These are phyloP conservation scores for Tetrahymena borealis DNA, from an alignment of 73 alveolate species.

Conservation along the genomic window DNA sequence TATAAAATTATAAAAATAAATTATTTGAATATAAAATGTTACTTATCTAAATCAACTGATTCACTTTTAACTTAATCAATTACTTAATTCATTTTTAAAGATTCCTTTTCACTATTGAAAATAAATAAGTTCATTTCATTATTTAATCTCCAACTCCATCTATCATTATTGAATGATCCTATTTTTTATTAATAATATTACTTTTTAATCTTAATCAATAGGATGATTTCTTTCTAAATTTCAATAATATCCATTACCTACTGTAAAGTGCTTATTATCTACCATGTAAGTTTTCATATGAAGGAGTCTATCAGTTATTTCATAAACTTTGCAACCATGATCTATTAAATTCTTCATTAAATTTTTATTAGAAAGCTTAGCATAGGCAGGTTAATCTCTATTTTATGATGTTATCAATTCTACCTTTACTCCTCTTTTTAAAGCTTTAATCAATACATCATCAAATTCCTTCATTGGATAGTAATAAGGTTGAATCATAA, in stretches of 20 bases:
- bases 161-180: slow-evolving; percentile 55
- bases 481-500: slow-evolving; percentile 39
- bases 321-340: slow-evolving; percentile 31
- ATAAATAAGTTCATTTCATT: slow-evolving; percentile 30
- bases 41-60: slow-evolving; percentile 4
- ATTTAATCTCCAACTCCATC: slow-evolving; percentile 58
- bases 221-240: background rate
- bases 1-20: background rate
- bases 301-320: slow-evolving; percentile 32
- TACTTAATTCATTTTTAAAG: background rate
- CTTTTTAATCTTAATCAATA: background rate
- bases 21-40: background rate
- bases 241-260: background rate
- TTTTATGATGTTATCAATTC: slow-evolving; percentile 31
- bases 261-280: slow-evolving; percentile 26
- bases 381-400: slow-evolving; percentile 47
- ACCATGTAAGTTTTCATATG: slow-evolving; percentile 45
- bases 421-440: slow-evolving; percentile 48
- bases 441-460: slow-evolving; percentile 19
- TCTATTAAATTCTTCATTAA: slow-evolving; percentile 14
- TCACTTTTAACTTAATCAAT: background rate
- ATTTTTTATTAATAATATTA: background rate
- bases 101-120: slow-evolving; percentile 10
- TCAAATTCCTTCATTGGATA: slow-evolving; percentile 28
- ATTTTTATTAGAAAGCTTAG: slow-evolving; percentile 2